Evolutionary conservation across 306 rosid species (phyloP).

Genomic region (Rubus idaeus): DNA sequence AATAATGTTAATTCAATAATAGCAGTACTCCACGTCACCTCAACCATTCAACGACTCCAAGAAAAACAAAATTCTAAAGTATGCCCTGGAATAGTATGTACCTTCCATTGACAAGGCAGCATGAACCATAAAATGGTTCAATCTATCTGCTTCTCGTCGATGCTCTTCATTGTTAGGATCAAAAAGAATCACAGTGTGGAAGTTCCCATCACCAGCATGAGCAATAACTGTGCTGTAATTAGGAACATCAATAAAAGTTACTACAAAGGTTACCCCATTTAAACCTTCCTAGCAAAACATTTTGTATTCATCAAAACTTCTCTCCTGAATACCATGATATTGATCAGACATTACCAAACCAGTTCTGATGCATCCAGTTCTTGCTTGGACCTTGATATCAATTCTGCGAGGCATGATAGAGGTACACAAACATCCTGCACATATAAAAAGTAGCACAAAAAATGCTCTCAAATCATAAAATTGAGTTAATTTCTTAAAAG

Average conservation of each 20-base stretch:
- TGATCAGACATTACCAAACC: constrained; percentile 61
- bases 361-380: constrained; percentile 76
- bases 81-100: constrained; percentile 16
- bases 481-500: not conserved
- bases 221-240: constrained; percentile 76
- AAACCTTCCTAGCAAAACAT: not conserved
- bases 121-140: constrained; percentile 82
- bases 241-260: constrained; percentile 25
- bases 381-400: constrained; percentile 79
- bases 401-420: constrained; percentile 78
- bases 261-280: not conserved
- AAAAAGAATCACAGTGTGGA: constrained; percentile 77
- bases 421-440: constrained; percentile 95
- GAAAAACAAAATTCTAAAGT: not conserved
- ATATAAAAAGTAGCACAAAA: constrained; percentile 9
- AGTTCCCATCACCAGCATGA: constrained; percentile 98
- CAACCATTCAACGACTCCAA: not conserved
- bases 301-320: not conserved
- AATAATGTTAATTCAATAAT: not conserved
- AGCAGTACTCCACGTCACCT: not conserved
- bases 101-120: constrained; percentile 90
- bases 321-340: not conserved
- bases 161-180: constrained; percentile 76
- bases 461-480: not conserved
- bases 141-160: constrained; percentile 71